These are phyloP conservation scores for Serendipita indica DNA, from an alignment of 768 basidiomycete species.

Conservation along the genomic window DNA sequence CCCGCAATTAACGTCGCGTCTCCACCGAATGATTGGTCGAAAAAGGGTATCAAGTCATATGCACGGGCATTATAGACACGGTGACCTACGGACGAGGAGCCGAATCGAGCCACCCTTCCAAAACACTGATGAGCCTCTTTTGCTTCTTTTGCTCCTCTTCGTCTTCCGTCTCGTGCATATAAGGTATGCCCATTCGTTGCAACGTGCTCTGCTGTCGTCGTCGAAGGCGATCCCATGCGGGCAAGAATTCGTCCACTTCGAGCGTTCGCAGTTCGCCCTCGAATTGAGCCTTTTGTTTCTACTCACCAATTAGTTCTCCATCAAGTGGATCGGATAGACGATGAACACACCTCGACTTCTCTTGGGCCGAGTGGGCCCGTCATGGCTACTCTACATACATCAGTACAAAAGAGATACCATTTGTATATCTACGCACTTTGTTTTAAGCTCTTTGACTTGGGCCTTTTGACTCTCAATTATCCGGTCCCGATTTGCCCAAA, in stretches of 20 bases:
- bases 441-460: slow-evolving; percentile 51
- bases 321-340: background rate
- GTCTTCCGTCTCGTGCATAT: slow-evolving; percentile 48
- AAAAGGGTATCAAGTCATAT: no score
- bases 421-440: slow-evolving; percentile 39
- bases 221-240: slow-evolving; percentile 65
- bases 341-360: background rate
- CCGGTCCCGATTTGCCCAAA: slow-evolving; percentile 51
- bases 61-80: no score
- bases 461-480: slow-evolving; percentile 54
- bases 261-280: slow-evolving; percentile 51
- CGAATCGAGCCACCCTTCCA: slow-evolving; percentile 38
- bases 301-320: slow-evolving; percentile 11
- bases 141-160: slow-evolving; percentile 45
- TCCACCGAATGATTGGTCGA: no score
- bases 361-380: background rate
- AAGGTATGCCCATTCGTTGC: slow-evolving; percentile 46
- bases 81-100: no score
- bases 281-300: slow-evolving; percentile 55
- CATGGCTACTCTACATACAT: background rate
- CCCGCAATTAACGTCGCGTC: no score
- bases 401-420: slow-evolving; percentile 34
- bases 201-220: slow-evolving; percentile 53
- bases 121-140: slow-evolving; percentile 50
- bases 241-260: slow-evolving; percentile 50